Evolutionary conservation across 371 early-diverging fungal species (phyloP).

Genomic region (Actinomortierella ambigua): DNA sequence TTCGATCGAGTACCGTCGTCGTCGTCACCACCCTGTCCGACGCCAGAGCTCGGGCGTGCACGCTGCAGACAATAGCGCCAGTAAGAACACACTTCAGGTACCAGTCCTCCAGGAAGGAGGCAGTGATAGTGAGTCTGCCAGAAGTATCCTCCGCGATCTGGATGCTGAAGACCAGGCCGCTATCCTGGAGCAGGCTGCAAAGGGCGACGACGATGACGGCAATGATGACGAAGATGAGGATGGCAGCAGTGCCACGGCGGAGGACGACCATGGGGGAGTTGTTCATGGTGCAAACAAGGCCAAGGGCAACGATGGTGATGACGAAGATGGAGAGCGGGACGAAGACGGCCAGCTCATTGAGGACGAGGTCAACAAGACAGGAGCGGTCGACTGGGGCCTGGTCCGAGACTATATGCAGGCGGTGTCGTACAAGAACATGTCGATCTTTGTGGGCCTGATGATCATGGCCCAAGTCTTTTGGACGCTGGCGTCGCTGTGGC

Average conservation of each 20-base stretch:
- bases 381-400: constrained; percentile 32
- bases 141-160: background rate
- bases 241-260: constrained; percentile 5
- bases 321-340: constrained; percentile 5
- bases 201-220: background rate
- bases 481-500: constrained; percentile 57
- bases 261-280: background rate
- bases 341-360: constrained; percentile 37
- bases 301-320: constrained; percentile 3
- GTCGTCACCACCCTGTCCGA: constrained; percentile 14
- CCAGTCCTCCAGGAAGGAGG: background rate
- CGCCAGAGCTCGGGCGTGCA: constrained; percentile 10
- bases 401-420: constrained; percentile 35
- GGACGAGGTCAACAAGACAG: constrained; percentile 45
- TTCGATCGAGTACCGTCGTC: constrained; percentile 42
- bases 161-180: constrained; percentile 3
- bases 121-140: background rate
- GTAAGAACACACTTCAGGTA: background rate
- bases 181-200: background rate
- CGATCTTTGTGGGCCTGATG: background rate
- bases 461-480: constrained; percentile 11
- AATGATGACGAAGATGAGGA: constrained; percentile 6
- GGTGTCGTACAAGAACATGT: background rate
- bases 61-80: constrained; percentile 11
- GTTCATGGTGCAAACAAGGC: constrained; percentile 3